A percentile compares a stretch with the other conserved stretches of the same genome.
phyloP scores from a whole-genome alignment of 2,329 filamentous ascomycete species.

The Fusarium dlaminii region DNA sequence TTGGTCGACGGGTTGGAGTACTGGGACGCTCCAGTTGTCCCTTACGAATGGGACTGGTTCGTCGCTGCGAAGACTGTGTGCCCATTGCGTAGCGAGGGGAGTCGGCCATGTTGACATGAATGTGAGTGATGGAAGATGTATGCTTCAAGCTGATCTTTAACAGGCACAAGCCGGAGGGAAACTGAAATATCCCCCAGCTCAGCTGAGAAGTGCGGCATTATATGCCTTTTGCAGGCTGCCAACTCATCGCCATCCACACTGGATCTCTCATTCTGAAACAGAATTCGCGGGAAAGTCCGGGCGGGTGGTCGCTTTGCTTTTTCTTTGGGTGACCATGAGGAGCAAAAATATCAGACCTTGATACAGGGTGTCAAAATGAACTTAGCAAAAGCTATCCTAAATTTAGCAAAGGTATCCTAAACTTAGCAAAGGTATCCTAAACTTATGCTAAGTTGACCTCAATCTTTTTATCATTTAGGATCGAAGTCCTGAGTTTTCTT shows the following conservation, averaged over 20 bases:
- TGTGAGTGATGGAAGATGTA: not conserved
- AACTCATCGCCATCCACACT: not conserved
- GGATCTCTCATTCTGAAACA: not conserved
- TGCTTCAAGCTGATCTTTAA: not conserved
- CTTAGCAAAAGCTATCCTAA: too few species aligned
- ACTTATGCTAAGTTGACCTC: not conserved
- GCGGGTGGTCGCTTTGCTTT: not conserved
- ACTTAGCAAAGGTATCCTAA: not conserved
- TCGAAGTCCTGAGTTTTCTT: not conserved
- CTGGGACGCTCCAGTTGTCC: slow-evolving; percentile 15
- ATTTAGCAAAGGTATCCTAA: not conserved
- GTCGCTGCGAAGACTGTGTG: slow-evolving; percentile 31
- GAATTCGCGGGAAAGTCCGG: slow-evolving; percentile 1
- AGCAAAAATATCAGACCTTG: not conserved
- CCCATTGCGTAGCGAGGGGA: slow-evolving; percentile 39
- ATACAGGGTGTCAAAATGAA: not conserved
- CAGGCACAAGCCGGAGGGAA: not conserved
- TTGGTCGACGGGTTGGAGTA: slow-evolving; percentile 29
- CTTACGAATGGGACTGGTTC: slow-evolving; percentile 33
- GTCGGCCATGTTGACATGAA: not conserved
- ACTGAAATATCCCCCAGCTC: not conserved
- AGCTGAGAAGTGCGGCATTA: not conserved
- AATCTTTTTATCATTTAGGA: not conserved
- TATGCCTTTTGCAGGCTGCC: not conserved
- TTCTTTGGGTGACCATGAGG: not conserved